These are phyloP conservation scores for Russula lepida DNA, from an alignment of 768 basidiomycete genomes.

Conservation along the genomic window DNA sequence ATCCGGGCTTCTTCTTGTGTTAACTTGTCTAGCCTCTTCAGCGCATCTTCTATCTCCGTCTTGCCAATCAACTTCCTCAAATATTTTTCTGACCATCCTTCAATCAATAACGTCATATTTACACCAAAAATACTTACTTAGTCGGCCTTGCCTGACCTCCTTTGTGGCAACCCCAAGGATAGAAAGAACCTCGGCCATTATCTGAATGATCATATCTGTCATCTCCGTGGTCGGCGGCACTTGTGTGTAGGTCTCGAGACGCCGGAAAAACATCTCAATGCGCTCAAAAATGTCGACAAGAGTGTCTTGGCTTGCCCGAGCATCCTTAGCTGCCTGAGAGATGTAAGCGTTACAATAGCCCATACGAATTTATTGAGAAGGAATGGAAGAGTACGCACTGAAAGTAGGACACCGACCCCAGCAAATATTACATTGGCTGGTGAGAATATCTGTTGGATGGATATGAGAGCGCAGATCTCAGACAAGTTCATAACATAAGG, in stretches of 20 bases:
- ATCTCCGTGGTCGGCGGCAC: background rate
- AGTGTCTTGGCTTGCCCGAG: background rate
- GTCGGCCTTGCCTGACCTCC: background rate
- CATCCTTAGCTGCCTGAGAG: background rate
- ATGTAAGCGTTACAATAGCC: background rate
- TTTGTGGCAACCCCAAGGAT: background rate
- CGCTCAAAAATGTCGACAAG: background rate
- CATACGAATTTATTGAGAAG: background rate
- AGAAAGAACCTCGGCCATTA: background rate
- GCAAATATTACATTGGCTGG: background rate
- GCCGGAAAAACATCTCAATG: background rate
- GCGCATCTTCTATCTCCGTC: background rate
- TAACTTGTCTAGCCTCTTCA: background rate
- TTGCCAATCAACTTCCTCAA: background rate
- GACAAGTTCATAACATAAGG: background rate
- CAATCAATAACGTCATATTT: background rate
- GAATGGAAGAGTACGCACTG: background rate
- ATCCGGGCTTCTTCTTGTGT: background rate
- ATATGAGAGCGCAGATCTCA: background rate
- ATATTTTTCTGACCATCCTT: background rate
- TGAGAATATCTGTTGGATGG: background rate
- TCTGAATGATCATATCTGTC: background rate
- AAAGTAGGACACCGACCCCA: background rate
- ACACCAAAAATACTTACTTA: background rate
- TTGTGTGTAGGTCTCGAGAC: background rate